Evolutionary conservation across 202 grass and related monocot species (phyloP).

Genomic region (Thinopyrum obtusiflorum): DNA sequence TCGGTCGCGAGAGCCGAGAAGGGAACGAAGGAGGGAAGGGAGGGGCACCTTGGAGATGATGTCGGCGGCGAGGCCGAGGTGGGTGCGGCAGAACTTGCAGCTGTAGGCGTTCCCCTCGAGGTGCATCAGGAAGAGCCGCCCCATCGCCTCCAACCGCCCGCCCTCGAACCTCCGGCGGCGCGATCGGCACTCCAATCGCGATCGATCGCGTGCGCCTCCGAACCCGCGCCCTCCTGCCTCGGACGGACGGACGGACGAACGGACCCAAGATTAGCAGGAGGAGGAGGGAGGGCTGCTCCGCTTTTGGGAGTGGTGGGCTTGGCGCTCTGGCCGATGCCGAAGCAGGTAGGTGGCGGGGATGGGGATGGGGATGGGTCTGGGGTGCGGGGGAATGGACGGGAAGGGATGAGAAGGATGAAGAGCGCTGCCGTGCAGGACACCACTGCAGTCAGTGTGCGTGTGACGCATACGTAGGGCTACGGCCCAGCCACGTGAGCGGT

Average conservation of each 20-base stretch:
- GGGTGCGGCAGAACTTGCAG: slow-evolving; percentile 90
- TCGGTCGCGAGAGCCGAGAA: background rate
- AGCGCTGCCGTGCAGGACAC: background rate
- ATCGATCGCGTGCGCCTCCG: slow-evolving; percentile 16
- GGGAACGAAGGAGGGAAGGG: no score
- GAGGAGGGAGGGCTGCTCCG: background rate
- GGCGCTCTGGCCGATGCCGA: background rate
- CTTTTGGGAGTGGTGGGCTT: background rate
- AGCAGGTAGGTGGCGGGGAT: background rate
- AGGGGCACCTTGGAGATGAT: slow-evolving; percentile 78
- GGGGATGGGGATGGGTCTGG: background rate
- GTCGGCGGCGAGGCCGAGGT: slow-evolving; percentile 57
- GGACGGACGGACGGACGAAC: background rate
- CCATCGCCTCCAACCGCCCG: slow-evolving; percentile 34
- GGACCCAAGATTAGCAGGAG: slow-evolving; percentile 23
- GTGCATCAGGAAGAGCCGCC: slow-evolving; percentile 68
- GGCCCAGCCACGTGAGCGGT: background rate
- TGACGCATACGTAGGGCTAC: background rate
- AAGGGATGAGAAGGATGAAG: slow-evolving; percentile 16
- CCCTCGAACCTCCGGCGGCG: background rate
- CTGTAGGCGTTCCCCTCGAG: slow-evolving; percentile 87
- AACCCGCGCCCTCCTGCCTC: background rate
- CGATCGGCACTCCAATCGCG: slow-evolving; percentile 23
- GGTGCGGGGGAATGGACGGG: background rate
- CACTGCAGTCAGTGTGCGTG: background rate